A percentile compares a stretch with the other conserved stretches of the same genome.
Conservation (phyloP, 345 rosid genomes). For the Dipteronia sinensis region DNA sequence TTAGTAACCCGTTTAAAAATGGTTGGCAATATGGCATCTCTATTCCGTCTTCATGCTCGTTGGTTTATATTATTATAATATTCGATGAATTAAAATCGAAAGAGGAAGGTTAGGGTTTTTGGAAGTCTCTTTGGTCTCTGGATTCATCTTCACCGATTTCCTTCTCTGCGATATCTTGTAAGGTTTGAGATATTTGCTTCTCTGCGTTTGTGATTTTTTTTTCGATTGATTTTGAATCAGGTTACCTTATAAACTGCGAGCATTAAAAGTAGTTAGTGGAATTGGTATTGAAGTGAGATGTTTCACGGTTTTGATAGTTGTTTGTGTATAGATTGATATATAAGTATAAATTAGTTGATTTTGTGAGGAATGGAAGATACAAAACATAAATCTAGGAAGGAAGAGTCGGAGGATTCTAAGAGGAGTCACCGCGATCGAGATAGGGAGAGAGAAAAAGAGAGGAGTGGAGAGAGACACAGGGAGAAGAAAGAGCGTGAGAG, state of each 20-base stretch:
- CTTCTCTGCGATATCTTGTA: constrained; percentile 8
- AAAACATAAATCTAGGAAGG: constrained; percentile 49
- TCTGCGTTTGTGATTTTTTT: not conserved
- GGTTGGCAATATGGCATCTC: not conserved
- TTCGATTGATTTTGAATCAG: constrained; percentile 2
- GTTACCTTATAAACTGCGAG: not conserved
- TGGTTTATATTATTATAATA: not conserved
- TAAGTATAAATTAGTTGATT: not conserved
- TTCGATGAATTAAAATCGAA: not conserved
- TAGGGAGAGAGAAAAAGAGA: constrained; percentile 57
- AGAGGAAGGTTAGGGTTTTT: constrained; percentile 10
- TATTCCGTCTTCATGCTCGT: not conserved
- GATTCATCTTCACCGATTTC: not conserved
- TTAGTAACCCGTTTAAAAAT: not conserved
- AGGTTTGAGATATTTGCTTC: not conserved
- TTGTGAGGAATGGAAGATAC: constrained; percentile 39
- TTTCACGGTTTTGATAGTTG: not conserved
- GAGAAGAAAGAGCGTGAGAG: constrained; percentile 48
- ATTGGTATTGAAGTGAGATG: not conserved
- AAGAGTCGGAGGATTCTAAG: constrained; percentile 52
- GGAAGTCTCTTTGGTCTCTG: not conserved
- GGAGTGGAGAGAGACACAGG: constrained; percentile 48
- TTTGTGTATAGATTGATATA: not conserved
- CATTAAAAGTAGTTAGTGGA: not conserved
- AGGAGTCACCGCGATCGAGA: constrained; percentile 52